Base-by-base conservation (phyloP, 2,329 filamentous ascomycete genomes). In the Fusarium fracticaudum region DNA sequence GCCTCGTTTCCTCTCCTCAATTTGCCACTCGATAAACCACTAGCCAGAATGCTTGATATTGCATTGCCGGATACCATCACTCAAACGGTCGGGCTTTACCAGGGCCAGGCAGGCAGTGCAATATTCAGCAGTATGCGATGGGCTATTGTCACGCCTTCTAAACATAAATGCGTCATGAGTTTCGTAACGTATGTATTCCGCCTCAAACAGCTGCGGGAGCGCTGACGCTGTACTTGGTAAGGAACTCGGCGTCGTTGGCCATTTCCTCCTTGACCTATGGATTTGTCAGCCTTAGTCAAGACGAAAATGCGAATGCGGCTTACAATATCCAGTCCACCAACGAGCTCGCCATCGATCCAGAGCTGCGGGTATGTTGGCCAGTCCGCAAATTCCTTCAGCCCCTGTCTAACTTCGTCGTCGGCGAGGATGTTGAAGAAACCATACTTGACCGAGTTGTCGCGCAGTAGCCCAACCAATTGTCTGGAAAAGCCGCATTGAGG, bases 361-460 rank as follows among this genome's bases (percentile, higher is more conserved):
- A 99, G 86, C 84, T 99, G 96, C 26, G 96, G 96, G 84, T 94
- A 99, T 0, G 96, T 99, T 15, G 96, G 96, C 96, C 96, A 99
- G 72, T 98, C 96, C n/a, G 95, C 95, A 82, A 91, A 98, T 84
- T 96, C 94, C 88, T 99, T 99, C 80, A 99, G 85, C 2, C 96
- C 96, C 85, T 98, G 96, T 70, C 96, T 90, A 54, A 99, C 96
- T 83, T 98, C 96, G 79, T 99, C 96, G 81, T 99, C 96, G 73
- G 96, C 96, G 78, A 99, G 85, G 74, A 99, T 99, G 82, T 99
- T 98, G 87, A 99, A 99, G 87, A 99, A 99, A 26, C 96, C 96
- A 82, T 98, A 99, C 82, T 97, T 94, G 69, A 99, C 93, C 57
- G 93, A 93, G 80, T 94, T 92, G 84, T 98, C 96, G 60, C 96